A percentile compares a stretch with the other conserved stretches of the same genome.
These are phyloP conservation scores for Cordyceps javanica DNA, from an alignment of 2,329 filamentous ascomycete species.

Conservation along the genomic window DNA sequence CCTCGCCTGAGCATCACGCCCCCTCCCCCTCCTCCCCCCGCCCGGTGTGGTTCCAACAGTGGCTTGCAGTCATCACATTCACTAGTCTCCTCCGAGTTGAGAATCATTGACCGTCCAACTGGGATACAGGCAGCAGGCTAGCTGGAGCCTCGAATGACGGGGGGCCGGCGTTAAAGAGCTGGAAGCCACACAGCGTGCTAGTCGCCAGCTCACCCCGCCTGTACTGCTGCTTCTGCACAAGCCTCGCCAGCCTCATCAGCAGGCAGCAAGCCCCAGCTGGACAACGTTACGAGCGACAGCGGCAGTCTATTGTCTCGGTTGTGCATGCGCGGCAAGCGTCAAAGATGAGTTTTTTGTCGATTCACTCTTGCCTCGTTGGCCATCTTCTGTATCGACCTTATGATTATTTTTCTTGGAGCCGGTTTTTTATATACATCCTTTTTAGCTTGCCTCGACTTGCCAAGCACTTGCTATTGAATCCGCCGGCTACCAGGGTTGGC, in stretches of 20 bases:
- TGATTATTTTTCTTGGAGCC: too few species aligned
- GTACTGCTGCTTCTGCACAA: too few species aligned
- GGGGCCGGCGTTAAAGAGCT: too few species aligned
- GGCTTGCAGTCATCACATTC: not conserved
- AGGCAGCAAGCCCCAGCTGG: constrained; percentile 4
- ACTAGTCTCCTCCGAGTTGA: not conserved
- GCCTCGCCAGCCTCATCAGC: constrained; percentile 4
- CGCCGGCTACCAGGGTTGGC: not conserved
- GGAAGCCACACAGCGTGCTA: not conserved
- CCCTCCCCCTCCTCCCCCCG: not conserved
- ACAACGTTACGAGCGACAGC: not conserved
- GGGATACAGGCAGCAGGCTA: not conserved
- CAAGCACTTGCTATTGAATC: too few species aligned
- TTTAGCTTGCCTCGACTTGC: too few species aligned
- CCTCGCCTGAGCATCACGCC: not conserved
- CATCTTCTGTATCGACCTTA: not conserved
- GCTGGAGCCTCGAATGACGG: too few species aligned
- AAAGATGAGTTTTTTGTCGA: not conserved
- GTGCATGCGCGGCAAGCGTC: constrained; percentile 2
- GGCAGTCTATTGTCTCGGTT: not conserved
- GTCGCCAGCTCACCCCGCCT: too few species aligned
- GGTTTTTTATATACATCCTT: too few species aligned
- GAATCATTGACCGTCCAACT: not conserved
- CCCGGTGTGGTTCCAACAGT: not conserved
- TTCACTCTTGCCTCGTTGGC: not conserved